Percentiles rank a stretch among this genome's conserved stretches.
Conservation (phyloP, 176 grass and related monocot species). For the Tillandsia fasciculata region DNA sequence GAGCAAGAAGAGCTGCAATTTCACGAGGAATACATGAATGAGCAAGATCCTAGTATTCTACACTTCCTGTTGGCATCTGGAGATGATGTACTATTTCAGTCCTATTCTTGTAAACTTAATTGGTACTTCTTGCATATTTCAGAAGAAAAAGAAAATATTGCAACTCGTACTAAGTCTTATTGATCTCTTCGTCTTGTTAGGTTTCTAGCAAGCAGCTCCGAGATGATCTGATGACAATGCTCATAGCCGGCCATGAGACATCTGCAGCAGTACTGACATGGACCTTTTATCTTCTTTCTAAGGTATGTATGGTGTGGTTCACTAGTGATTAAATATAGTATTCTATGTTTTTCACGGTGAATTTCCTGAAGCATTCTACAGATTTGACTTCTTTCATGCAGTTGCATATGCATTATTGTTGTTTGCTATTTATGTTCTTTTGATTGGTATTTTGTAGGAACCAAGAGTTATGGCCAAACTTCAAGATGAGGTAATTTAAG, state of each 20-base stretch:
- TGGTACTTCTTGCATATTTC: not conserved
- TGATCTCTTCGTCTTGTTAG: conserved; percentile 29
- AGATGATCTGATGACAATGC: conserved; percentile 96
- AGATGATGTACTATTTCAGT: conserved; percentile 63
- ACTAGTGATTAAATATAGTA: too few species aligned
- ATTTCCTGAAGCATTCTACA: not conserved
- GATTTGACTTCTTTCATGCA: not conserved
- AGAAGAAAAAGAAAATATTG: too few species aligned
- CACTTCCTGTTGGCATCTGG: conserved; percentile 95
- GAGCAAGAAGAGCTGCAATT: conserved; percentile 94
- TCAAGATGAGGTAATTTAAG: conserved; percentile 68
- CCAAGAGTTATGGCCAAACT: conserved; percentile 77
- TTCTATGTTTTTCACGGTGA: not conserved
- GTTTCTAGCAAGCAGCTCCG: conserved; percentile 94
- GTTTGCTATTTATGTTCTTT: not conserved
- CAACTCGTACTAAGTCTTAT: conserved; percentile 10
- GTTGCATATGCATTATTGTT: not conserved
- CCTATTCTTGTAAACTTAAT: not conserved
- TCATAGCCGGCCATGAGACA: conserved; percentile 95
- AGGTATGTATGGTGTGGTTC: conserved; percentile 29
- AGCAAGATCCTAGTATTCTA: conserved; percentile 97
- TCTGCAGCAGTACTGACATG: conserved; percentile 94
- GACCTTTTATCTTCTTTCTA: conserved; percentile 97
- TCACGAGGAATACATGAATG: conserved; percentile 95
- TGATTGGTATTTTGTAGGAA: conserved; percentile 42